Conservation (phyloP, 352 stramenopile species). For the Globisporangium radiosum region DNA sequence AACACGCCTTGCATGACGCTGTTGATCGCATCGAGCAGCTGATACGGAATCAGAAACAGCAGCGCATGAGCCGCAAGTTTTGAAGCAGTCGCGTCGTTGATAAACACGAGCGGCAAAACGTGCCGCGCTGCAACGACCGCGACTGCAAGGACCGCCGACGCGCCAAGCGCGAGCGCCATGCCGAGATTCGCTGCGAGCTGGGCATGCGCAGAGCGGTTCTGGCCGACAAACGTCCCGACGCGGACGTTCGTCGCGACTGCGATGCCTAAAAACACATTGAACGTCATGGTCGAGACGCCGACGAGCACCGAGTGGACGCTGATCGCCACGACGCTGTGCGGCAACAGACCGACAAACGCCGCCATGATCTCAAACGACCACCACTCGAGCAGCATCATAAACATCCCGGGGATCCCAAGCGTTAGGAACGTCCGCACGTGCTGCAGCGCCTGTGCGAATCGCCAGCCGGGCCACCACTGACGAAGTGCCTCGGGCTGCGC, state of each 20-base stretch:
- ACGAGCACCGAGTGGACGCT: constrained; percentile 71
- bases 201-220: constrained; percentile 76
- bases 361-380: constrained; percentile 80
- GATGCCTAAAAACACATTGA: constrained; percentile 79
- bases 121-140: constrained; percentile 38
- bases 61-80: constrained; percentile 37
- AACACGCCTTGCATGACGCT: constrained; percentile 72
- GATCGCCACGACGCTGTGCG: constrained; percentile 56
- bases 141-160: constrained; percentile 33
- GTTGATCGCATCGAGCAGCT: constrained; percentile 67
- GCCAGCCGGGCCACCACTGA: constrained; percentile 66
- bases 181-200: constrained; percentile 71
- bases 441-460: constrained; percentile 34
- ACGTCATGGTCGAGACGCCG: constrained; percentile 56
- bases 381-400: constrained; percentile 78
- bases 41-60: constrained; percentile 58
- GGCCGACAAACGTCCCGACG: constrained; percentile 73
- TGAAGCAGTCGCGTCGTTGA: constrained; percentile 60
- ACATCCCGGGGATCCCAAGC: constrained; percentile 61
- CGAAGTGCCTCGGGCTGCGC: constrained; percentile 32
- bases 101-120: constrained; percentile 53
- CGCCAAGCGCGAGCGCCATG: constrained; percentile 42
- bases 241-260: constrained; percentile 75
- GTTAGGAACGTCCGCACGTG: constrained; percentile 59
- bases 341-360: constrained; percentile 48